Percentiles rank a stretch among this genome's conserved stretches.
Evolutionary conservation across 768 basidiomycete species (phyloP).

Genomic region (Suillus plorans): DNA sequence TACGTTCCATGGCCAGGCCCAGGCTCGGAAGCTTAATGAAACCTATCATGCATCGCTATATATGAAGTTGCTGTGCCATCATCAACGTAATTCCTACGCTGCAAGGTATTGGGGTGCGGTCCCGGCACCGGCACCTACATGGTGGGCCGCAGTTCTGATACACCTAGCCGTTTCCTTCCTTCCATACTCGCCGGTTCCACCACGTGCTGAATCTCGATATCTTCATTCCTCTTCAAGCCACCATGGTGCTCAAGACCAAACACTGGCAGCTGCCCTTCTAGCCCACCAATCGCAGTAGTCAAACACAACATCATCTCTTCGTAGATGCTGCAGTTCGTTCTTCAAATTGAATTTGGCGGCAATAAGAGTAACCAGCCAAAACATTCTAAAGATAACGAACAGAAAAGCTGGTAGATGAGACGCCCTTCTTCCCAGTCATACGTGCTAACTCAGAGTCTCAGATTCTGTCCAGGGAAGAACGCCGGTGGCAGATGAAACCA

Average conservation of each 20-base stretch:
- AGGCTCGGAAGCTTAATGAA: background rate
- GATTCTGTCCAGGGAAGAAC: background rate
- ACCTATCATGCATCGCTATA: background rate
- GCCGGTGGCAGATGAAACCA: background rate
- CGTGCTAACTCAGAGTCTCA: background rate
- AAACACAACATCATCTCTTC: background rate
- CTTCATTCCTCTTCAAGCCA: constrained; percentile 4
- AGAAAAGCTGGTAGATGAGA: background rate
- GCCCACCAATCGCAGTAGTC: background rate
- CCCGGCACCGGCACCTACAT: background rate
- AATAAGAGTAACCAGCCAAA: background rate
- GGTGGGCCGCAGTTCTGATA: background rate
- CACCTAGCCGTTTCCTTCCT: background rate
- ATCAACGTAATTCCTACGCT: background rate
- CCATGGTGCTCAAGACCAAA: background rate
- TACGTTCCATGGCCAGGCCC: background rate
- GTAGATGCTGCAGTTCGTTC: background rate
- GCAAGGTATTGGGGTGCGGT: background rate
- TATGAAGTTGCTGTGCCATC: background rate
- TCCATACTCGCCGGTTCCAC: background rate
- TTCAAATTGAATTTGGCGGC: background rate
- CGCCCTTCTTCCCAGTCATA: background rate
- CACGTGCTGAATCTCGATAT: background rate
- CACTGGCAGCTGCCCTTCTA: background rate
- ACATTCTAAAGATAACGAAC: background rate